Evolutionary conservation across 495 filamentous ascomycete genomes (phyloP).

Genomic region (Penicilliopsis zonata): DNA sequence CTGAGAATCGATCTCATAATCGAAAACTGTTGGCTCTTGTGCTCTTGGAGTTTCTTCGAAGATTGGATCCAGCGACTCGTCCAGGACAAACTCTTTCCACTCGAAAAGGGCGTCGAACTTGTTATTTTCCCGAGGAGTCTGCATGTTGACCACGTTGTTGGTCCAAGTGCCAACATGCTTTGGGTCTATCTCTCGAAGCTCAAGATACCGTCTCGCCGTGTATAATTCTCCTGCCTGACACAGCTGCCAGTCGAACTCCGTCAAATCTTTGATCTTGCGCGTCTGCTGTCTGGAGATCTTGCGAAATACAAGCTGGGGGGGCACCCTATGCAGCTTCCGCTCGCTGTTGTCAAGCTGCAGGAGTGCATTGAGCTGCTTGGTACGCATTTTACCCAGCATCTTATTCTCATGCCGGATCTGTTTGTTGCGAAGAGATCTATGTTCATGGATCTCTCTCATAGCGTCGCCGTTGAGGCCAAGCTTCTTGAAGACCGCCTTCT

Average conservation of each 20-base stretch:
- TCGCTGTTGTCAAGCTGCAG: constrained; percentile 19
- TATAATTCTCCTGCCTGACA: constrained; percentile 16
- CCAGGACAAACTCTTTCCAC: constrained; percentile 3
- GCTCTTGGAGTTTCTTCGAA: no score
- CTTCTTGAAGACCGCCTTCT: constrained; percentile 7
- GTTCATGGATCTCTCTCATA: constrained; percentile 3
- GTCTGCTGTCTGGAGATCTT: constrained; percentile 7
- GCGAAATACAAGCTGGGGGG: constrained; percentile 13
- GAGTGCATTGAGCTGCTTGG: constrained; percentile 16
- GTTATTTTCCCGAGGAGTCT: neutral
- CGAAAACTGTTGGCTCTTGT: no score
- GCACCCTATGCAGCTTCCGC: constrained; percentile 5
- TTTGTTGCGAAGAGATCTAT: constrained; percentile 7
- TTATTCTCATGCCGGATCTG: constrained; percentile 17
- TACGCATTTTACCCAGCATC: constrained; percentile 16
- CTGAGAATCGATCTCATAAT: no score
- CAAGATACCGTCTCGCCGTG: constrained; percentile 16
- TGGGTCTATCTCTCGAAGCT: constrained; percentile 12
- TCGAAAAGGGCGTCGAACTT: constrained; percentile 6
- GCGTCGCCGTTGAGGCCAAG: constrained; percentile 18
- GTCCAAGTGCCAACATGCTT: constrained; percentile 22
- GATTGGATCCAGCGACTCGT: no score
- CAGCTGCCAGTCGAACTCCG: constrained; percentile 9
- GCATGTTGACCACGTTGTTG: constrained; percentile 9
- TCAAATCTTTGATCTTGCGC: constrained; percentile 4